Evolutionary conservation across 1,284 basidiomycete genomes (phyloP).

Genomic region (Boletus hoseneyae): DNA sequence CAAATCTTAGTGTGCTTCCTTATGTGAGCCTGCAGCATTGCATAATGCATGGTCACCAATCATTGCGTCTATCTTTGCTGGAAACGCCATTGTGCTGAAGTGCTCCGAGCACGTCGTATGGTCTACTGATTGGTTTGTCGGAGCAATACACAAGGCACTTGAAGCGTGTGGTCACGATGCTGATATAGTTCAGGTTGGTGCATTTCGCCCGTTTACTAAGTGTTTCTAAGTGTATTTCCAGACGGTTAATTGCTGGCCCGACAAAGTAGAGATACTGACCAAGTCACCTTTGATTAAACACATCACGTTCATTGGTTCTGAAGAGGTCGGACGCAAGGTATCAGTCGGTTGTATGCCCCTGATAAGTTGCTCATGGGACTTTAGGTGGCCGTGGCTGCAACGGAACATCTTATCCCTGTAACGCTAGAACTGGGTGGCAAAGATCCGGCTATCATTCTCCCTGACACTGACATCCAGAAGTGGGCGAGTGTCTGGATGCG

Average conservation of each 20-base stretch:
- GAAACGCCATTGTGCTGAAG: constrained; percentile 90
- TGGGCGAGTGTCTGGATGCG: constrained; percentile 80
- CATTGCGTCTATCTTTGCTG: constrained; percentile 84
- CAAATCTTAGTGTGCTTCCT: constrained; percentile 1
- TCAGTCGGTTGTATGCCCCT: constrained; percentile 3
- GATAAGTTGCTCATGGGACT: constrained; percentile 5
- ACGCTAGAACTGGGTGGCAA: constrained; percentile 90
- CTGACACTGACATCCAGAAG: constrained; percentile 66
- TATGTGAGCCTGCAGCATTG: constrained; percentile 50
- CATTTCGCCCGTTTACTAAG: not conserved
- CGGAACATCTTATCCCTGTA: constrained; percentile 82
- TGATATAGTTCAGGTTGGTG: constrained; percentile 73
- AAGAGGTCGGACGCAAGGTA: constrained; percentile 85
- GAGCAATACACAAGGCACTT: constrained; percentile 73
- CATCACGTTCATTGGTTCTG: constrained; percentile 91
- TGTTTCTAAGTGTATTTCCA: constrained; percentile 29
- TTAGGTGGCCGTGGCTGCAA: constrained; percentile 79
- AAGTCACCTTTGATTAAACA: constrained; percentile 77
- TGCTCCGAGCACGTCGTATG: constrained; percentile 92
- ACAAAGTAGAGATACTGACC: constrained; percentile 81
- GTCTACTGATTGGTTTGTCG: constrained; percentile 82
- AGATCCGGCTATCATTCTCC: constrained; percentile 75
- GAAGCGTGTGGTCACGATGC: constrained; percentile 73
- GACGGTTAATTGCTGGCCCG: constrained; percentile 87
- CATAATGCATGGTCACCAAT: constrained; percentile 96